These are phyloP conservation scores for Cucurbita ficifolia DNA, from an alignment of 306 rosid species.

Conservation along the genomic window DNA sequence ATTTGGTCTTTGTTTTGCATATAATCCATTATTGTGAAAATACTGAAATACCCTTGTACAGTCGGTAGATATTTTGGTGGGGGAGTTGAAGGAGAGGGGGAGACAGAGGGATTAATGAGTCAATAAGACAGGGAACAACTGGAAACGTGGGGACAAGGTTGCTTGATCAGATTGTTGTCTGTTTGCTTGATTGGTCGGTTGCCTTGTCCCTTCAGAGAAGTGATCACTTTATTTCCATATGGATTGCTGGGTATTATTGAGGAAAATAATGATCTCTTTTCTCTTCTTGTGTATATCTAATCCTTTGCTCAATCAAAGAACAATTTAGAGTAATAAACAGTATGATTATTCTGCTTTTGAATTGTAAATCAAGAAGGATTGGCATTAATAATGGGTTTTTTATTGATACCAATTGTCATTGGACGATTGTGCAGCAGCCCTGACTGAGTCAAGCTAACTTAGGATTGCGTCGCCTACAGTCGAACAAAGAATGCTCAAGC, in stretches of 20 bases:
- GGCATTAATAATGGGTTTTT: background rate
- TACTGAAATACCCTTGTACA: background rate
- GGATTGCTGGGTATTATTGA: background rate
- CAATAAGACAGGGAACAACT: conserved; percentile 16
- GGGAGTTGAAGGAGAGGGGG: background rate
- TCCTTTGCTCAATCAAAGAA: conserved; percentile 2
- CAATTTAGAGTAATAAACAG: background rate
- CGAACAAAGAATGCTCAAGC: too few species aligned
- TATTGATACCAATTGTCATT: too few species aligned
- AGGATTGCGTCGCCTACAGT: too few species aligned
- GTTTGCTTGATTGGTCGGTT: conserved; percentile 38
- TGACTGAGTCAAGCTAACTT: too few species aligned
- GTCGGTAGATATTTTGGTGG: background rate
- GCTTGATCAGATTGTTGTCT: conserved; percentile 26
- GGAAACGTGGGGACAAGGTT: conserved; percentile 20
- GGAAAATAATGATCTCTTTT: conserved; percentile 5
- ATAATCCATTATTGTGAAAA: background rate
- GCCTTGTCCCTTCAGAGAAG: conserved; percentile 19
- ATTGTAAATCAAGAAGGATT: background rate
- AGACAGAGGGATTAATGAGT: conserved; percentile 26
- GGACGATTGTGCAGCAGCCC: too few species aligned
- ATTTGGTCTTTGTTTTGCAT: conserved; percentile 34
- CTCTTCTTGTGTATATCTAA: background rate
- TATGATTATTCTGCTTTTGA: background rate
- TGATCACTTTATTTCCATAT: conserved; percentile 6